Base-by-base conservation (phyloP, 148 eudicot genomes). In the Rheum nobile region DNA sequence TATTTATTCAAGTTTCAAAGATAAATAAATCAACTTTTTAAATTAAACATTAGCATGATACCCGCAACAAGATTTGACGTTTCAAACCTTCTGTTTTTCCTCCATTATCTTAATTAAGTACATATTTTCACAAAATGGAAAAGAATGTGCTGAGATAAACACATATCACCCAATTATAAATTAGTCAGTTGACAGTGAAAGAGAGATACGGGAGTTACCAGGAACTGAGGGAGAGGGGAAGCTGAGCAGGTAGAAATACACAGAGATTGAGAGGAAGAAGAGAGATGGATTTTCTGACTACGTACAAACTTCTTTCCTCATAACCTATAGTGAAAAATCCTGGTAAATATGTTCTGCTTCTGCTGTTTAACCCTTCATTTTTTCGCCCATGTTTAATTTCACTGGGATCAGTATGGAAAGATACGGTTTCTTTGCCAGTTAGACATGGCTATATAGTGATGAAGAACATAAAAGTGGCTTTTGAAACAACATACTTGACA, bases 1-100 rank as follows among this genome's bases (percentile, higher is more conserved):
- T 3, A 11, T 11, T 10, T 28, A 9, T 26, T 57, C 16, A 24
- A 57, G 32, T 28, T 57, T 28, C 34, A 26, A 57, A 57, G 1
- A 3, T 14, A 24, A 54, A n/a, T 54, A 12, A 28, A 9, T 65
- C 38, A 63, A 31, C 16, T 10, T 57, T 26, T 24, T 8, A 8
- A 57, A 57, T 57, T 55, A 34, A 59, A 59, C 69, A 65, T 6
- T 29, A 14, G 70, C 70, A 34, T 29, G 9, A 65, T 65, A 65
- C 13, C 41, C 70, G 70, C 39, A 65, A 34, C 69, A 16, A 32
- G 32, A 65, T 65, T 65, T 65, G 14, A 65, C 32, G 69, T 32
- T 65, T 63, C 69, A 65, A 65, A 13, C 69, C 69, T 65, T 65
- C 39, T 31, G 17, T 14, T 31, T 65, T 65, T 65, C 32, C 39